Evolutionary conservation across 2,329 filamentous ascomycete species (phyloP).

Genomic region (Colletotrichum sp.): DNA sequence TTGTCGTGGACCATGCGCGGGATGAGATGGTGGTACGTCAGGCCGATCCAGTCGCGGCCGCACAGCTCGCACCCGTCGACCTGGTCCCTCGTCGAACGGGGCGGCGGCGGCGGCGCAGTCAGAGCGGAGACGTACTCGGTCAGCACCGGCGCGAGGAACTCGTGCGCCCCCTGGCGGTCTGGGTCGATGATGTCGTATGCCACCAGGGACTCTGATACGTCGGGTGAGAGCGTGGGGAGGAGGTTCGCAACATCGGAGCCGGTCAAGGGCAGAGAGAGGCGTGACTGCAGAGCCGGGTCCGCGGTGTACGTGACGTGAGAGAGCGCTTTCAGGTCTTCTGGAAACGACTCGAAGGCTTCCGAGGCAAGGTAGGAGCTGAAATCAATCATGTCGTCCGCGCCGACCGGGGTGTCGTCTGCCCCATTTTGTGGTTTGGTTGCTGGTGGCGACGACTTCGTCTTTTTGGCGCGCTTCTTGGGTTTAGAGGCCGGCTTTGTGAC

Average conservation of each 20-base stretch:
- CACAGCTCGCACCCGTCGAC: constrained; percentile 76
- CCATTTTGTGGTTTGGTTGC: background rate
- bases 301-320: constrained; percentile 62
- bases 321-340: constrained; percentile 62
- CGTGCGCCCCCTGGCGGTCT: constrained; percentile 34
- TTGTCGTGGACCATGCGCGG: constrained; percentile 79
- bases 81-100: constrained; percentile 56
- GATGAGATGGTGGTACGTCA: constrained; percentile 87
- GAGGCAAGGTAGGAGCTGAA: constrained; percentile 81
- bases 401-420: constrained; percentile 13
- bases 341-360: constrained; percentile 71
- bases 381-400: constrained; percentile 74
- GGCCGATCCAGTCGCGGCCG: constrained; percentile 71
- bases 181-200: constrained; percentile 68
- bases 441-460: constrained; percentile 1
- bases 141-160: constrained; percentile 68
- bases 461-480: constrained; percentile 50
- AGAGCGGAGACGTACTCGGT: constrained; percentile 63
- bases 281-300: constrained; percentile 50
- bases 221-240: constrained; percentile 59
- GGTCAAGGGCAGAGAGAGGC: constrained; percentile 63
- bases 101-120: constrained; percentile 67
- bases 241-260: constrained; percentile 52
- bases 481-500: constrained; percentile 48
- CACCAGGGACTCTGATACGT: constrained; percentile 68